Evolutionary conservation across 1,284 basidiomycete species (phyloP).

Genomic region (Cryptococcus maquisensis): DNA sequence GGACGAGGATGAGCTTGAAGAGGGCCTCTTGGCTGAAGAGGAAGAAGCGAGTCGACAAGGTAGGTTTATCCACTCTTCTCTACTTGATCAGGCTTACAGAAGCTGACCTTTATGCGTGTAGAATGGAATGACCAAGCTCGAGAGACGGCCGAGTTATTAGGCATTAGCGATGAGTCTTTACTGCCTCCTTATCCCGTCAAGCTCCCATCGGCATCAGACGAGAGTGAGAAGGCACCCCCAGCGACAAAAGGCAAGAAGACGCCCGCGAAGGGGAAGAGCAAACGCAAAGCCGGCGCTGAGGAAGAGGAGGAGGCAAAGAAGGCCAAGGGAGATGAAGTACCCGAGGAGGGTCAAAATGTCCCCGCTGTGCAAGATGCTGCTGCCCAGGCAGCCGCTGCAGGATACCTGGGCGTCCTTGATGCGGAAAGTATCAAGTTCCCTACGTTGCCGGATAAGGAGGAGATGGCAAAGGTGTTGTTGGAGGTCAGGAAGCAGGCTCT

Average conservation of each 20-base stretch:
- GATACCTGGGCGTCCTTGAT: constrained; percentile 68
- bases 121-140: constrained; percentile 64
- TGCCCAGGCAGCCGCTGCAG: constrained; percentile 24
- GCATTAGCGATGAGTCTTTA: constrained; percentile 5
- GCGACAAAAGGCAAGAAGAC: not conserved
- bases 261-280: constrained; percentile 10
- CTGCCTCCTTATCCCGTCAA: constrained; percentile 13
- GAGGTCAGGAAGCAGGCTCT: constrained; percentile 74
- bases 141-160: constrained; percentile 20
- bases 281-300: constrained; percentile 28
- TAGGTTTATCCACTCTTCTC: constrained; percentile 35
- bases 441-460: constrained; percentile 65
- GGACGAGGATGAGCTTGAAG: constrained; percentile 80
- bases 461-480: constrained; percentile 75
- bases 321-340: constrained; percentile 2
- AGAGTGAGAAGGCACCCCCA: not conserved
- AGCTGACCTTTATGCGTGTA: constrained; percentile 31
- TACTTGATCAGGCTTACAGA: not conserved
- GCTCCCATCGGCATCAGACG: constrained; percentile 5
- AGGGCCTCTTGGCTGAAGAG: constrained; percentile 66
- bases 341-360: constrained; percentile 9
- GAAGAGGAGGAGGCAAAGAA: constrained; percentile 12
- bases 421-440: constrained; percentile 69
- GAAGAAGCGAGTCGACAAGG: constrained; percentile 67
- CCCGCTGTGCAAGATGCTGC: constrained; percentile 14